Base-by-base conservation (phyloP, 2,329 filamentous ascomycete species). In the Coniochaeta prunicola region DNA sequence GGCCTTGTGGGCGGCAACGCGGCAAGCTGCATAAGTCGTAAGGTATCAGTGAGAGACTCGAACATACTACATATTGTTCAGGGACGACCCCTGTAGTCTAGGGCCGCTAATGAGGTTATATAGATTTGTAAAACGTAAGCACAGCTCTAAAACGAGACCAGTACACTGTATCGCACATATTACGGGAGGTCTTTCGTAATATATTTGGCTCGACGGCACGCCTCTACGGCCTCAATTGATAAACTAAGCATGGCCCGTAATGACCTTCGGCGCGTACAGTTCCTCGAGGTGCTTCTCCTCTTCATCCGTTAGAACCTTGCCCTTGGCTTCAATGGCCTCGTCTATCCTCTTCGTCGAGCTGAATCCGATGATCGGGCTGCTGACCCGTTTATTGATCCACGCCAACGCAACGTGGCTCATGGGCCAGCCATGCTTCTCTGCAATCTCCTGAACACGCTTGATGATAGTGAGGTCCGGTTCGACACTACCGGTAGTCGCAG, bases 261-360 rank as follows among this genome's bases (percentile, higher is more conserved):
- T 72, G 26, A 70, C 64, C 75, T 83, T 81, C 2, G 81, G 80
- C 63, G 79, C 61, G 69, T 88, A 89, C 19, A 80, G 74, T 68
- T 85, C 84, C 69, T 88, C 85, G 4, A 88, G 70, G 64, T 83
- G 86, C 58, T 77, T 75, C 62, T 82, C 77, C 66, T 89, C 85
- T 61, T 87, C 83, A 0, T 79, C 75, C 0, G 76, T 81, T 60
- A 89, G 68, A 50, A 74, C 74, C 42, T 80, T 77, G 2, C 73
- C 74, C 5, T 73, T 64, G 0, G 74, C 72, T 2, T 74, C 72
- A 19, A 86, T 74, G 1, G 83, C 82, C 72, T 89, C 84, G 36
- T 86, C 81, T 50, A 89, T 80, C n/a, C 86, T 74, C 59, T 77
- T 75, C 34, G 80, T 73, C 57, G 76, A 87, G 62, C 77, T 81